A percentile compares a stretch with the other conserved stretches of the same genome.
phyloP scores from a whole-genome alignment of 2,329 filamentous ascomycete species.

The Monilinia polystroma region DNA sequence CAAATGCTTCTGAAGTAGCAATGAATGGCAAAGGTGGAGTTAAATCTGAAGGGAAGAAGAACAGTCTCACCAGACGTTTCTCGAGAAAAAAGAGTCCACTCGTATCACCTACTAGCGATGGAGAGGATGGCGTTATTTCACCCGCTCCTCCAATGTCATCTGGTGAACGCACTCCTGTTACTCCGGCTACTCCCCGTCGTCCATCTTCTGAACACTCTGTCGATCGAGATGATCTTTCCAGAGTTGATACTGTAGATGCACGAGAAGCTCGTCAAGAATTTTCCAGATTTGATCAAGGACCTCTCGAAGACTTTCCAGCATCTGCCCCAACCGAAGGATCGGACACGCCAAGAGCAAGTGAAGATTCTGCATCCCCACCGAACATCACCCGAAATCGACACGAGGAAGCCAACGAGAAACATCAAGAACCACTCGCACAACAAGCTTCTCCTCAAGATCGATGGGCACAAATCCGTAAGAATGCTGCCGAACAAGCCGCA shows the following conservation, averaged over 20 bases:
- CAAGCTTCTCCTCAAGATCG: conserved; percentile 58
- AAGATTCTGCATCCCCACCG: conserved; percentile 45
- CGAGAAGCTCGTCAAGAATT: conserved; percentile 60
- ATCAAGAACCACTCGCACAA: conserved; percentile 33
- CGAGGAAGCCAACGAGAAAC: conserved; percentile 39
- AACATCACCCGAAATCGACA: conserved; percentile 27
- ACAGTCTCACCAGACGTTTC: conserved; percentile 42
- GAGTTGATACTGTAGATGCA: conserved; percentile 58
- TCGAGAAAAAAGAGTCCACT: conserved; percentile 43
- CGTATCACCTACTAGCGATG: conserved; percentile 26
- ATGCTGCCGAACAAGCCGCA: conserved; percentile 78
- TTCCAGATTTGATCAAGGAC: conserved; percentile 80
- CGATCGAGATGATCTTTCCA: conserved; percentile 52
- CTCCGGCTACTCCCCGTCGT: conserved; percentile 36
- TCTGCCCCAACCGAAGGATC: conserved; percentile 59
- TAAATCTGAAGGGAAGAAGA: conserved; percentile 32
- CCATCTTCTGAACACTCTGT: conserved; percentile 48
- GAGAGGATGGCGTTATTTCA: conserved; percentile 32
- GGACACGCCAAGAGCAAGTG: conserved; percentile 34
- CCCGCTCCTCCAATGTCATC: conserved; percentile 39
- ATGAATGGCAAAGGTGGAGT: conserved; percentile 41
- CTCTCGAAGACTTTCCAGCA: conserved; percentile 80
- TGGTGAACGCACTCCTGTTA: conserved; percentile 34
- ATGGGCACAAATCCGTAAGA: conserved; percentile 95
- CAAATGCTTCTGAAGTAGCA: conserved; percentile 24